Conservation (phyloP, 768 basidiomycete species). For the Rhizopogon vulgaris region DNA sequence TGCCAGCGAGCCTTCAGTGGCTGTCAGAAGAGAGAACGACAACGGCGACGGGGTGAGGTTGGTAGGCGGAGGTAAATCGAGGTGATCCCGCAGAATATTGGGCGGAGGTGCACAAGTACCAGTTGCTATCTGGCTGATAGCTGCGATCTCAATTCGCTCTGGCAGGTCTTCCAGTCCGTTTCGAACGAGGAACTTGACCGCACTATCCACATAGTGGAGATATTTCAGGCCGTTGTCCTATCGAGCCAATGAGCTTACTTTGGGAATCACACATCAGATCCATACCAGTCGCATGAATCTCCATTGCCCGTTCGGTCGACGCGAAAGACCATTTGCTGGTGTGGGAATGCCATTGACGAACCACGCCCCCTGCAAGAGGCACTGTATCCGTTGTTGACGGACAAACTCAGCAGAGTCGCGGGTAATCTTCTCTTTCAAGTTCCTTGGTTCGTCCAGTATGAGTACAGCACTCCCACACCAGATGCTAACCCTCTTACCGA, state of each 20-base stretch:
- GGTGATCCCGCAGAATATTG: conserved; percentile 54
- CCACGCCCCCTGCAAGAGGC: conserved; percentile 87
- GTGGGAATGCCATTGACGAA: conserved; percentile 75
- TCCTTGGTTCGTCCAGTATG: conserved; percentile 38
- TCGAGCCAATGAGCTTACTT: conserved; percentile 4
- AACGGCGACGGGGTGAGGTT: conserved; percentile 57
- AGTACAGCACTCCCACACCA: background rate
- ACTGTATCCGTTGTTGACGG: conserved; percentile 81
- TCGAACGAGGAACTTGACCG: conserved; percentile 72
- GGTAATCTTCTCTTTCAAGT: conserved; percentile 78
- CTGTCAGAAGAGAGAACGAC: conserved; percentile 71
- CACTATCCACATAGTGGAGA: conserved; percentile 81
- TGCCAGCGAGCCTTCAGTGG: conserved; percentile 65
- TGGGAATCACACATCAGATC: background rate
- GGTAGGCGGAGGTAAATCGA: conserved; percentile 48
- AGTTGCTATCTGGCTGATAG: conserved; percentile 75
- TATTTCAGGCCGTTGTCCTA: conserved; percentile 77
- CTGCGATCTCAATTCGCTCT: conserved; percentile 75
- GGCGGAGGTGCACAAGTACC: conserved; percentile 68
- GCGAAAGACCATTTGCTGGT: conserved; percentile 33
- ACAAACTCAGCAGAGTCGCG: conserved; percentile 91
- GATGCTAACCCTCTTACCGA: conserved; percentile 42
- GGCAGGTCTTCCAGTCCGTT: conserved; percentile 83
- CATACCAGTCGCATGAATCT: conserved; percentile 80
- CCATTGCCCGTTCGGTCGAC: conserved; percentile 67